These are phyloP conservation scores for Dicorynia guianensis DNA, from an alignment of 306 rosid species.

Conservation along the genomic window DNA sequence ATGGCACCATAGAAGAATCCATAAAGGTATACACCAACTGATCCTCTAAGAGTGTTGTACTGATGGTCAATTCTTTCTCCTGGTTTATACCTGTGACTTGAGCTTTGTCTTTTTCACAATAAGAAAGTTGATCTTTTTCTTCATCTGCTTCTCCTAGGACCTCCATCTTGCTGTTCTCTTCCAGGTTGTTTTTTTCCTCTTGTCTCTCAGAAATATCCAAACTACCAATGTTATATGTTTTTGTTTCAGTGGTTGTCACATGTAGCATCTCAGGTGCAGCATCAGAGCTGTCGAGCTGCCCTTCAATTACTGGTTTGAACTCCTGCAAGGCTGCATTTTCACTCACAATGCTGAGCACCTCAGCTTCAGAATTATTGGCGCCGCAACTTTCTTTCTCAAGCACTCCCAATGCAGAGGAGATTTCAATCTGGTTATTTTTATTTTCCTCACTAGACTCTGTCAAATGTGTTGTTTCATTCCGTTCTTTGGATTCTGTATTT, in stretches of 20 bases:
- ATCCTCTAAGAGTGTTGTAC: slow-evolving; percentile 6
- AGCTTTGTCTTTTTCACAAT: not conserved
- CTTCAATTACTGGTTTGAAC: slow-evolving; percentile 28
- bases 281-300: not conserved
- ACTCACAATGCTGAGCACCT: slow-evolving; percentile 15
- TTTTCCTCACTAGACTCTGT: slow-evolving; percentile 19
- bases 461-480: slow-evolving; percentile 22
- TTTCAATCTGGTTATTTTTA: slow-evolving; percentile 10
- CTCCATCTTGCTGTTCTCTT: slow-evolving; percentile 18
- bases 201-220: slow-evolving; percentile 26
- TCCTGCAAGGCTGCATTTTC: slow-evolving; percentile 40
- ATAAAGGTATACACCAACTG: slow-evolving; percentile 1
- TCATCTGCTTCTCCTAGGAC: slow-evolving; percentile 9
- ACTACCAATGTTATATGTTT: not conserved
- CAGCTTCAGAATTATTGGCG: not conserved
- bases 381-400: slow-evolving; percentile 11
- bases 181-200: not conserved
- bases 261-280: slow-evolving; percentile 23
- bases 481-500: slow-evolving; percentile 33
- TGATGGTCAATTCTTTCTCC: slow-evolving; percentile 1
- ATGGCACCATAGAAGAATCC: slow-evolving; percentile 23
- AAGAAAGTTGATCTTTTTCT: not conserved
- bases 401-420: not conserved
- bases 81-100: not conserved
- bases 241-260: slow-evolving; percentile 23